Evolutionary conservation across 495 filamentous ascomycete genomes (phyloP).

Genomic region (Penicillium argentinense): DNA sequence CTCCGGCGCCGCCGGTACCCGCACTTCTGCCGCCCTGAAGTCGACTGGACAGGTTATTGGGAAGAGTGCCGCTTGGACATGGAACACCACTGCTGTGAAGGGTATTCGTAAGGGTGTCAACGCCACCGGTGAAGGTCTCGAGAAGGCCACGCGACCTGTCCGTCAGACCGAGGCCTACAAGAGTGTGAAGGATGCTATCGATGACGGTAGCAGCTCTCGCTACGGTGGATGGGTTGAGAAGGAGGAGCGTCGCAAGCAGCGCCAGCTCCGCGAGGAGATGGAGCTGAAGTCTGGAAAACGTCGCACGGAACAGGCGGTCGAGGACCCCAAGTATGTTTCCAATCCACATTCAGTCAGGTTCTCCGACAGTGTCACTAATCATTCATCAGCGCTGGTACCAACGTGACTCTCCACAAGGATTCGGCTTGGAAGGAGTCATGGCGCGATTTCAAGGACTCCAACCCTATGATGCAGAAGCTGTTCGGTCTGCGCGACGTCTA

Average conservation of each 20-base stretch:
- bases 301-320: constrained; percentile 59
- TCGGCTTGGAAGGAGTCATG: constrained; percentile 94
- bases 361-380: constrained; percentile 20
- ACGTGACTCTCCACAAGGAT: constrained; percentile 94
- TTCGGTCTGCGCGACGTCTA: constrained; percentile 82
- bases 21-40: constrained; percentile 75
- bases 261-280: constrained; percentile 70
- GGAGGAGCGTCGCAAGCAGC: constrained; percentile 78
- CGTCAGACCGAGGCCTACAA: constrained; percentile 92
- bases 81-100: constrained; percentile 91
- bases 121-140: constrained; percentile 79
- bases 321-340: constrained; percentile 79
- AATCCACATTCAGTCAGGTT: neutral
- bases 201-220: constrained; percentile 92
- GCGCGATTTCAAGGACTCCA: constrained; percentile 86
- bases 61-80: constrained; percentile 90
- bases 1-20: constrained; percentile 70
- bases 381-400: constrained; percentile 77
- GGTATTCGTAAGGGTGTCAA: constrained; percentile 85
- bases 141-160: constrained; percentile 90
- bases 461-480: constrained; percentile 81
- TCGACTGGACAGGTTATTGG: constrained; percentile 83
- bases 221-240: constrained; percentile 97
- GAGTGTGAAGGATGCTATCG: constrained; percentile 91
- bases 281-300: constrained; percentile 53